These are phyloP conservation scores for Suhomyces ambrosiae DNA, from an alignment of 1,139 yeast genomes.

Conservation along the genomic window DNA sequence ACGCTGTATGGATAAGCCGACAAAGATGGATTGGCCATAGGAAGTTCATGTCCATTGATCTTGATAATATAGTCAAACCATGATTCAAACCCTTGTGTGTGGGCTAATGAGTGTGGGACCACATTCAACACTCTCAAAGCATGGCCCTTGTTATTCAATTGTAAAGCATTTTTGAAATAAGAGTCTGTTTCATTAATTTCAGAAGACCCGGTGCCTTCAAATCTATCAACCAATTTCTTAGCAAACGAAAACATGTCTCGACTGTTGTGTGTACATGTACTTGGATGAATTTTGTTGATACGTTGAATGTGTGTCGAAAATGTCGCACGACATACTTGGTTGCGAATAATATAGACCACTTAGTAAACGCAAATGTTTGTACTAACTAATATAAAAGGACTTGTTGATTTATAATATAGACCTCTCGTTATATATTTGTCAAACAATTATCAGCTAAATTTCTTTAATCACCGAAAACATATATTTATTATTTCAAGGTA, in stretches of 20 bases:
- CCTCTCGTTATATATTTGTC: too few relatives aligned
- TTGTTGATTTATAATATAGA: too few relatives aligned
- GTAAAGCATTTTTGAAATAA: conserved; percentile 52
- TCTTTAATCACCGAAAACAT: too few relatives aligned
- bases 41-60: conserved; percentile 73
- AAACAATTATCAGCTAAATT: too few relatives aligned
- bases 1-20: conserved; percentile 37
- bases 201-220: conserved; percentile 51
- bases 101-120: conserved; percentile 43
- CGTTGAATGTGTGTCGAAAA: conserved; percentile 2
- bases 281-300: conserved; percentile 1
- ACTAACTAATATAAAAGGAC: too few relatives aligned
- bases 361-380: neutral
- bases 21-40: conserved; percentile 46
- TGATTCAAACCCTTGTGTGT: conserved; percentile 58
- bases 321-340: conserved; percentile 2
- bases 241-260: conserved; percentile 92
- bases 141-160: conserved; percentile 45
- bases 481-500: too few relatives aligned
- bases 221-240: conserved; percentile 73
- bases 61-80: conserved; percentile 86
- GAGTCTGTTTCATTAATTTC: conserved; percentile 44
- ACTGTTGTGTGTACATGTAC: neutral
- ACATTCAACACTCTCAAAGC: conserved; percentile 46
- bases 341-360: conserved; percentile 1